Evolutionary conservation across 2,329 filamentous ascomycete genomes (phyloP).

Genomic region (Beauveria australis): DNA sequence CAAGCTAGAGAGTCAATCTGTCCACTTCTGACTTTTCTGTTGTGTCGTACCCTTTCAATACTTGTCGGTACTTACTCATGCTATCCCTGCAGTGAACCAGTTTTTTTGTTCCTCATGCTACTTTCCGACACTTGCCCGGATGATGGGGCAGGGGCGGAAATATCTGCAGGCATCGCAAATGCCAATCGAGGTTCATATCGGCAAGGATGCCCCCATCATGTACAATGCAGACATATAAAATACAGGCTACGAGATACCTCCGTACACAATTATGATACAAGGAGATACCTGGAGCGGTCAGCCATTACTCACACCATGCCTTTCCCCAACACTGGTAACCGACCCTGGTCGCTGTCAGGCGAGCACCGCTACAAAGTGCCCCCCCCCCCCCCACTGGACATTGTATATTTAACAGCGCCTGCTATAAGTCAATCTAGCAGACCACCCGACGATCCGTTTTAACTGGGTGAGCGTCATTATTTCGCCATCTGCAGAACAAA

Average conservation of each 20-base stretch:
- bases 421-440: conserved; percentile 3
- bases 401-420: not conserved
- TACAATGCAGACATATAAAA: not conserved
- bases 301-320: not conserved
- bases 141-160: not conserved
- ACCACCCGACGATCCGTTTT: conserved; percentile 2
- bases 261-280: not conserved
- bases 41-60: not conserved
- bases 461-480: not conserved
- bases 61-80: not conserved
- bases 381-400: too few species aligned
- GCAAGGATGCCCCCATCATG: not conserved
- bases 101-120: not conserved
- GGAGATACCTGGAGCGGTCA: not conserved
- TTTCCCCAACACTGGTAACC: not conserved
- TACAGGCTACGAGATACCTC: too few species aligned
- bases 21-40: not conserved
- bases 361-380: not conserved
- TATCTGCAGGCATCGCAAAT: not conserved
- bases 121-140: not conserved
- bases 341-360: not conserved
- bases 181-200: conserved; percentile 3
- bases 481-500: not conserved
- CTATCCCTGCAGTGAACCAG: not conserved
- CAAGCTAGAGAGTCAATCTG: not conserved